These are phyloP conservation scores for Saccharomyces hybrid DNA, from an alignment of 1,139 yeast species.

Conservation along the genomic window DNA sequence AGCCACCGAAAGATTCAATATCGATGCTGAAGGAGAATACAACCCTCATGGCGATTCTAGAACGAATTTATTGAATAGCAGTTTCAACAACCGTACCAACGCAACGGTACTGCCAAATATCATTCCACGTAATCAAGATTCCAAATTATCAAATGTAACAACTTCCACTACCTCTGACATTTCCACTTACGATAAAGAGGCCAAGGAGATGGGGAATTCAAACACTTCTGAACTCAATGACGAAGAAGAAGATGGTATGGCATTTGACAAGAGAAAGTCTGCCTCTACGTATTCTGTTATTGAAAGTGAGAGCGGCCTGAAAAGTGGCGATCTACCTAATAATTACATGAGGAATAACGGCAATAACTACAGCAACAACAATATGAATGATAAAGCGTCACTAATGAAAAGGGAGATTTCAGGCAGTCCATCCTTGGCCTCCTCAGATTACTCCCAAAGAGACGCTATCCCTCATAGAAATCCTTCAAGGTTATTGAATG, in stretches of 20 bases:
- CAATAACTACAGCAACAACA: neutral
- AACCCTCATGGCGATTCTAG: neutral
- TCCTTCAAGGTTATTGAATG: neutral
- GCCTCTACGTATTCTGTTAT: slow-evolving; percentile 21
- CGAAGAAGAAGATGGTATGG: neutral
- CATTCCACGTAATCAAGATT: slow-evolving; percentile 5
- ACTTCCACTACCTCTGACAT: neutral
- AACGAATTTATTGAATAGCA: slow-evolving; percentile 1
- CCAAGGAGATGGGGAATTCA: neutral
- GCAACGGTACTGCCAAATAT: slow-evolving; percentile 12
- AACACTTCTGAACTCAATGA: neutral
- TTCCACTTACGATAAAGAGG: neutral
- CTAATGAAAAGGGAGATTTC: slow-evolving; percentile 2
- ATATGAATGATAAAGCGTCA: slow-evolving; percentile 1
- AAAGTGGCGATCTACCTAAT: neutral
- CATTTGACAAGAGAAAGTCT: slow-evolving; percentile 11
- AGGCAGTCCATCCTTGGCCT: slow-evolving; percentile 4
- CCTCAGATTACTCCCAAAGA: slow-evolving; percentile 6
- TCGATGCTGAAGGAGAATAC: slow-evolving; percentile 1
- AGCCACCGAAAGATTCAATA: neutral
- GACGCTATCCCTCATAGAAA: neutral
- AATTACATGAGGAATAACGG: neutral
- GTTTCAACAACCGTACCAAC: neutral
- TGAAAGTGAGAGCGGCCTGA: slow-evolving; percentile 11
- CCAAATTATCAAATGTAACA: neutral